Base-by-base conservation (phyloP, 2,329 filamentous ascomycete species). In the Colletotrichum agaves region DNA sequence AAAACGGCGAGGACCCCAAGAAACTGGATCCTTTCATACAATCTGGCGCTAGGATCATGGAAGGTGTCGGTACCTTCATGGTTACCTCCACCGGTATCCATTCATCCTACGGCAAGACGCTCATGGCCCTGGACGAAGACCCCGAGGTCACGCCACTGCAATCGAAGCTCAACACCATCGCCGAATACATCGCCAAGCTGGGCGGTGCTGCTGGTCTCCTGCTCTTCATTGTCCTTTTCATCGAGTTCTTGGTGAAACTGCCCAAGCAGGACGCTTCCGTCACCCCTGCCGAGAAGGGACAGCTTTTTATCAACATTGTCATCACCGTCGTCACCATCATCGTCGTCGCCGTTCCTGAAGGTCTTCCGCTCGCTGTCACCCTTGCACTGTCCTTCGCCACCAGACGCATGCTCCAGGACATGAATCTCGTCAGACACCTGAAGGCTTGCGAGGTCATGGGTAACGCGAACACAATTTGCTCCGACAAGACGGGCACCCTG, bases 11-110 rank as follows among this genome's bases (percentile, higher is more conserved):
- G 46, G 83, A 83, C 50, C 82, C 90, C 23, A 90, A 88, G 80
- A 93, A 93, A 78, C 85, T 93, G 78, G 92, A 94, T 71, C 91
- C 91, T 0, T 93, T 94, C 72, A 93, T 98, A 73, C 92, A 97
- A 72, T 97, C 94, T 33, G 94, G 91, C 35, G 86, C 89, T 59
- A 91, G 91, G 70, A 90, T 93, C 65, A 90, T 93, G 79, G 91
- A 93, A 75, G 91, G 91, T 49, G 87, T 93, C 8, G 91, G 91
- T 12, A 93, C 89, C 2, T 94, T 89, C 73, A 82, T 94, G 77
- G 88, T 90, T 68, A 93, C 91, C 2, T 91, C 90, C 15, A 91
- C 91, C 35, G 91, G 91, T 65, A 81, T 91, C 37, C 88, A 92
- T 78, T 93, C 91, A 33, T 90, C 89, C 49, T 92, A 92, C 77